These are phyloP conservation scores for Trichoderma cornu-damae DNA, from an alignment of 2,329 filamentous ascomycete genomes.

Conservation along the genomic window DNA sequence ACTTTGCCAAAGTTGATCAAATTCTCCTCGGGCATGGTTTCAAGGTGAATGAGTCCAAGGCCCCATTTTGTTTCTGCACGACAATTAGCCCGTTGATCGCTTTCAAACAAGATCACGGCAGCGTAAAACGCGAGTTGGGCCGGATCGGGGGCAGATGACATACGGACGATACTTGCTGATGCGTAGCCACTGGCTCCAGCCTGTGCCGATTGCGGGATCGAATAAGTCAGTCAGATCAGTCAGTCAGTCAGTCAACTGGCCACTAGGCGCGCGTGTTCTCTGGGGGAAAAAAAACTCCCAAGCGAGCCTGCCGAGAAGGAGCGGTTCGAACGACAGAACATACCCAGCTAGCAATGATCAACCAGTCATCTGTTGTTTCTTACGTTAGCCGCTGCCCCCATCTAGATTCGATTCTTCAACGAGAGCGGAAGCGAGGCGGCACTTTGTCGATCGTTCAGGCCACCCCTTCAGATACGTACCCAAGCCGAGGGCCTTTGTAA, in stretches of 20 bases:
- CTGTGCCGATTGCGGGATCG: constrained; percentile 22
- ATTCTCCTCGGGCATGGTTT: constrained; percentile 37
- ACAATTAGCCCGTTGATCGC: neutral
- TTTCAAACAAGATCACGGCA: neutral
- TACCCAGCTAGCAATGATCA: constrained; percentile 29
- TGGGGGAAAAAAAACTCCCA: neutral
- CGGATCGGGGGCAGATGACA: constrained; percentile 16
- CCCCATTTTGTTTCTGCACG: constrained; percentile 41
- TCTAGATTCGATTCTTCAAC: too few relatives aligned
- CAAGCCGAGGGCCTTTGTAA: constrained; percentile 33
- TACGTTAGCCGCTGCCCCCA: neutral
- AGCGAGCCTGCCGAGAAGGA: neutral
- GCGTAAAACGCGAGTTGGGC: too few relatives aligned
- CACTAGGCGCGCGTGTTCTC: neutral
- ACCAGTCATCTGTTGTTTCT: constrained; percentile 20
- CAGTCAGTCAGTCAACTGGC: neutral
- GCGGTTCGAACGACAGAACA: neutral
- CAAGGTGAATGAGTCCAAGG: constrained; percentile 33
- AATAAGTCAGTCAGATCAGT: too few relatives aligned
- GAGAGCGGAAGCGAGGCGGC: neutral
- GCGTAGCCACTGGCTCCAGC: constrained; percentile 34
- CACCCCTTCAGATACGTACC: constrained; percentile 6
- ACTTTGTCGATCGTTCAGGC: neutral
- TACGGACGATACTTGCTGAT: constrained; percentile 34
- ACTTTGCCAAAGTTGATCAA: constrained; percentile 36